Conservation (phyloP, 192 early-diverging fungal genomes). For the Lobulomyces angularis region DNA sequence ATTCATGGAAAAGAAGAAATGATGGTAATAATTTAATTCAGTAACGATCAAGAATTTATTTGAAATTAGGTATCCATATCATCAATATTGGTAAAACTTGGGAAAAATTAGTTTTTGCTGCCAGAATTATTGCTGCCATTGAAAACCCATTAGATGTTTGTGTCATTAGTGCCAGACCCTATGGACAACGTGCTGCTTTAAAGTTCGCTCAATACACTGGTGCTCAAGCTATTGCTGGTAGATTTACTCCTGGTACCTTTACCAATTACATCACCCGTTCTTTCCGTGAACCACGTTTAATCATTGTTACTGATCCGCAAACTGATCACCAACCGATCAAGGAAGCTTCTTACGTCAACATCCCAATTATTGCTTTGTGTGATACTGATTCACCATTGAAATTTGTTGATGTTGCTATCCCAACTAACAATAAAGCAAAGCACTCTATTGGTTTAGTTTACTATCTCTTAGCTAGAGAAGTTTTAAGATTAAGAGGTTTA, state of each 20-base stretch:
- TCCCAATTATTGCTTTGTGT: slow-evolving; percentile 98
- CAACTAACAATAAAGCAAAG: slow-evolving; percentile 99
- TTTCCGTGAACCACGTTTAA: slow-evolving; percentile 98
- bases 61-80: slow-evolving; percentile 70
- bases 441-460: slow-evolving; percentile 95
- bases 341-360: slow-evolving; percentile 99
- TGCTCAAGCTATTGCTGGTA: slow-evolving; percentile 96
- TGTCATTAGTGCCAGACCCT: slow-evolving; percentile 92
- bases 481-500: slow-evolving; percentile 92
- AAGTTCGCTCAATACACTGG: slow-evolving; percentile 99
- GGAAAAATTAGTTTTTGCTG: slow-evolving; percentile 98
- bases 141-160: slow-evolving; percentile 97
- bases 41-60: not conserved
- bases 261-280: slow-evolving; percentile 99
- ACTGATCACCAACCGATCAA: slow-evolving; percentile 97
- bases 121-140: slow-evolving; percentile 95
- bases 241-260: slow-evolving; percentile 99
- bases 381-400: slow-evolving; percentile 93
- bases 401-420: slow-evolving; percentile 97
- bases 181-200: slow-evolving; percentile 95
- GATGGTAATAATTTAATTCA: slow-evolving; percentile 52
- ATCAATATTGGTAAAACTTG: slow-evolving; percentile 99
- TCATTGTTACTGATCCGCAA: slow-evolving; percentile 94
- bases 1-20: slow-evolving; percentile 93
- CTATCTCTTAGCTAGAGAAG: slow-evolving; percentile 97